Conservation (phyloP, 116 monocot genomes). For the Thalassia testudinum region DNA sequence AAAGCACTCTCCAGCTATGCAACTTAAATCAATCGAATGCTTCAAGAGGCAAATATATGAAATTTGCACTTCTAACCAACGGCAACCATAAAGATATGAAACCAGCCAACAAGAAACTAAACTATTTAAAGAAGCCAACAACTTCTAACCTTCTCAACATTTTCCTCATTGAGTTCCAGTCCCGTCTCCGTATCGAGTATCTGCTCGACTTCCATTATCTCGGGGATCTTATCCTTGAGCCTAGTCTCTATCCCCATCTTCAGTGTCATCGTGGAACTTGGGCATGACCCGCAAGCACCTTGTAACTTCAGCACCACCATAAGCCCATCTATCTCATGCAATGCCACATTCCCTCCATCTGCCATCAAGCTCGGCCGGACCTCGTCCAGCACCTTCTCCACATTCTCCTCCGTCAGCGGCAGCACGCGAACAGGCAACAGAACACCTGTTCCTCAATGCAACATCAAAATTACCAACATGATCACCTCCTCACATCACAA, state of each 20-base stretch:
- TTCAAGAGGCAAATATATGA: no score
- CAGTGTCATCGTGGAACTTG: constrained; percentile 90
- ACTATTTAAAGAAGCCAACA: no score
- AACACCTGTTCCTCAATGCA: no score
- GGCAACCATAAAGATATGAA: no score
- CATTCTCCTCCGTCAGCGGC: constrained; percentile 86
- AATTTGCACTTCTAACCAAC: no score
- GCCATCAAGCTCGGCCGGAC: constrained; percentile 88
- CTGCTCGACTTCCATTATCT: constrained; percentile 72
- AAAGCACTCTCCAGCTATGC: no score
- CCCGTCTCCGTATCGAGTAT: constrained; percentile 82
- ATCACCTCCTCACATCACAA: no score
- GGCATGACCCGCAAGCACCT: constrained; percentile 96
- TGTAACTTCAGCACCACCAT: constrained; percentile 88
- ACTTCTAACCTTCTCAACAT: constrained; percentile 84
- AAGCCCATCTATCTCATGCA: constrained; percentile 89
- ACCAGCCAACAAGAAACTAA: no score
- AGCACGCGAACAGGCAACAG: constrained; percentile 44
- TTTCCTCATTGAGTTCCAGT: constrained; percentile 76
- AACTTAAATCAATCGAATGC: no score
- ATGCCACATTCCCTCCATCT: constrained; percentile 83
- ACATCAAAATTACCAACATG: no score
- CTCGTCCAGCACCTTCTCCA: constrained; percentile 80
- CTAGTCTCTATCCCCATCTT: constrained; percentile 92
- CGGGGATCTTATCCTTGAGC: constrained; percentile 85